Base-by-base conservation (phyloP, 108 stramenopile species). In the Parmales sp. region DNA sequence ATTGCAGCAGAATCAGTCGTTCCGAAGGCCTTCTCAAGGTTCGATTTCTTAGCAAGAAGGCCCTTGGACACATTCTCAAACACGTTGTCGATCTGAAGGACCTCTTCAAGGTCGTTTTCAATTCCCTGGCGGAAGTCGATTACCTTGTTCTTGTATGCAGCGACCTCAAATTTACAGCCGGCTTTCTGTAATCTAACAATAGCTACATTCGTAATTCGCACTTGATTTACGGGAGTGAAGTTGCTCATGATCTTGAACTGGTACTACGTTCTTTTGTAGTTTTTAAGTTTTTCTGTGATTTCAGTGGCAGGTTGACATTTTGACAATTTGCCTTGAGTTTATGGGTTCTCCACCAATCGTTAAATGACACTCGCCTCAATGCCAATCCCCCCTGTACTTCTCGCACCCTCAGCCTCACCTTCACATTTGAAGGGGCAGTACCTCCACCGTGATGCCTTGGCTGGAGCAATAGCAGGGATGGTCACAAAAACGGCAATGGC, bases 21-120 rank as follows among this genome's bases (percentile, higher is more conserved):
- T 0, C 87, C 95, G 80, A 99, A 96, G 34, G 82, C 85, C 72
- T 90, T 79, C 64, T 78, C 39, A 65, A 99, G 69, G 29, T 93
- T 88, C 65, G 86, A 80, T 2, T 81, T 82, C 39, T 88, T 91
- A 45, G 96, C 89, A 65, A 96, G 90, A 68, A 95, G 75, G 8
- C 98, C 98, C 72, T 96, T 96, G 70, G 84, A 84, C 8, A 97
- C 96, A 69, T 98, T 99, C 39, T 87, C 82, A 73, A 99, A 99
- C 44, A 99, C 83, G 6, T 83, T 81, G 41, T 90, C 90, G 36
- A 95, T 95, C 78, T 99, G 98, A 25, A 99, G 87, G 16, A 98
- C 97, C 81, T 98, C 97, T 38, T 88, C 88, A 25, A 99, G 51
- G 75, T 99, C 98, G 39, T 88, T 92, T 76, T 99, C 98, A 19